Evolutionary conservation across 2,329 filamentous ascomycete species (phyloP).

Genomic region (Cryphonectria nitschkei): DNA sequence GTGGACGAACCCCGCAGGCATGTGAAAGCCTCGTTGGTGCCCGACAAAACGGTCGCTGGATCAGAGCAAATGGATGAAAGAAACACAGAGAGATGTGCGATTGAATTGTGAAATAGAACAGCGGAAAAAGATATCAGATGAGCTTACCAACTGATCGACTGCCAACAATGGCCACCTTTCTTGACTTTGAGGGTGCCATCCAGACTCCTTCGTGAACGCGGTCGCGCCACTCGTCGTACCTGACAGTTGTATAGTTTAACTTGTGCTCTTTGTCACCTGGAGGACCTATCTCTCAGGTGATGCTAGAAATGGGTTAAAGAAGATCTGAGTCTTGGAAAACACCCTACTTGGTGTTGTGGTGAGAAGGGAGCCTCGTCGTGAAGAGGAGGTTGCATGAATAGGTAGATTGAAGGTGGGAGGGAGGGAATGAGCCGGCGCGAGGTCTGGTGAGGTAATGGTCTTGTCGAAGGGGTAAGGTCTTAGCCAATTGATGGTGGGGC

Average conservation of each 20-base stretch:
- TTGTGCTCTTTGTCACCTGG: conserved; percentile 14
- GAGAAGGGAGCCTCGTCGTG: not conserved
- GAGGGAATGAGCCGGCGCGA: conserved; percentile 2
- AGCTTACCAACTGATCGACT: conserved; percentile 77
- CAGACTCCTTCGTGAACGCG: conserved; percentile 7
- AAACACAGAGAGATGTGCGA: not conserved
- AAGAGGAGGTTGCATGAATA: not conserved
- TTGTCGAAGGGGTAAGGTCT: conserved; percentile 3
- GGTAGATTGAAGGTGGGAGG: conserved; percentile 5
- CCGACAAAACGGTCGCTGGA: conserved; percentile 13
- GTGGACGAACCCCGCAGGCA: conserved; percentile 17
- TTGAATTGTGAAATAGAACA: not conserved
- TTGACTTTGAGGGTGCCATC: conserved; percentile 73
- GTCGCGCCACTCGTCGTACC: conserved; percentile 16
- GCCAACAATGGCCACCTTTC: conserved; percentile 95
- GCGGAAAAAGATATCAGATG: not conserved
- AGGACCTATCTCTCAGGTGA: conserved; percentile 10
- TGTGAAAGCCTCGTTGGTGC: conserved; percentile 23
- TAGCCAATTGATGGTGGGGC: conserved; percentile 14
- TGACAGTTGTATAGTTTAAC: conserved; percentile 4
- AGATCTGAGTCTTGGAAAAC: not conserved
- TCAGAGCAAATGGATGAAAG: not conserved
- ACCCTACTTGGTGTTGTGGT: not conserved
- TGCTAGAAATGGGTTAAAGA: not conserved
- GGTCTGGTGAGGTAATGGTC: conserved; percentile 6